Base-by-base conservation (phyloP, 164 flowering plant genomes). In the Brasenia schreberi region DNA sequence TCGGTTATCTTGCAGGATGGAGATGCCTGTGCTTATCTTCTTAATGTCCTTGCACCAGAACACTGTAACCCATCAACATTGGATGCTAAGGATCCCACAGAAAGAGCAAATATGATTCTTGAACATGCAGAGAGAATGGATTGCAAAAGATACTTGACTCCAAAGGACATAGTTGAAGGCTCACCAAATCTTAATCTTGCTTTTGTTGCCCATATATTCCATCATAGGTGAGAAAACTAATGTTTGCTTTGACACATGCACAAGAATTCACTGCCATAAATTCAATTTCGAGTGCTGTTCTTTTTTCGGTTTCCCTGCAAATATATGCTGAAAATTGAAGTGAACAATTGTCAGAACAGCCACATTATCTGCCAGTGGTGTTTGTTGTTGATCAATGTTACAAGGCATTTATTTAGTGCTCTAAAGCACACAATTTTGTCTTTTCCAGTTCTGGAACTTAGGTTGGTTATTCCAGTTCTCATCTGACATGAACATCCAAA, bases 1-100 rank as follows among this genome's bases (percentile, higher is more conserved):
- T 9, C 56, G 16, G 9, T 49, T 49, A 3, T 49, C 59, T 42
- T 77, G 78, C 80, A 93, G 96, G 92, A 92, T 76, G 97, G 86
- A 65, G 84, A 85, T 74, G 97, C 98, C 67, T 93, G 90, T 80
- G 89, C 96, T 59, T 90, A 82, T 79, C 80, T 93, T 77, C 92
- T 93, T 52, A 93, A 89, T 75, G 96, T 84, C 74, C 97, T 93
- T 77, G 97, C 98, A 69, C 98, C 98, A 19, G 98, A 92, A 69
- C 81, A 82, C 67, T 74, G 92, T 66, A 81, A 66, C 69, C 85
- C 93, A 49, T 56, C 80, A 44, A 88, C 91, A 5, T 72, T 87
- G 66, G 93, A 82, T 69, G 65, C 82, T 9, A 88, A 85, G 69
- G 93, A 90, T 78, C 86, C 93, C 0, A 64, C 63, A 70, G 87